phyloP scores from a whole-genome alignment of 306 rosid species.

The Begonia masoniana region DNA sequence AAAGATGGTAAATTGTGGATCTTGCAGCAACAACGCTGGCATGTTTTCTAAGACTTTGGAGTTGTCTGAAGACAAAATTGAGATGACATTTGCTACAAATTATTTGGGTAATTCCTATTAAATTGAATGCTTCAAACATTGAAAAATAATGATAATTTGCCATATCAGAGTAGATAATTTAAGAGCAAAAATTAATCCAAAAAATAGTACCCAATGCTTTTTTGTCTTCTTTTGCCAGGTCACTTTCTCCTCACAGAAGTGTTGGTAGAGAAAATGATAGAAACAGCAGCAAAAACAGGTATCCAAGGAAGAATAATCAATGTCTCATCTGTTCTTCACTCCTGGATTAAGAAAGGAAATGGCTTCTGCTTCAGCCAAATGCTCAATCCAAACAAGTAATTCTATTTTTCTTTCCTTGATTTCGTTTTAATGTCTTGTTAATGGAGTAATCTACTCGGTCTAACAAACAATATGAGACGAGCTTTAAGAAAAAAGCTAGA shows the following conservation, averaged over 20 bases:
- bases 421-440: no score
- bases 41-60: conserved; percentile 64
- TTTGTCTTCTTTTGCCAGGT: conserved; percentile 29
- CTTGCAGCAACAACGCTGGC: conserved; percentile 87
- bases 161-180: no score
- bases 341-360: conserved; percentile 56
- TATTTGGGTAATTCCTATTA: conserved; percentile 53
- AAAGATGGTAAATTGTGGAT: not conserved
- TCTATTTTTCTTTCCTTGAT: not conserved
- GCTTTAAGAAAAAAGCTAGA: no score
- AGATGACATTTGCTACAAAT: conserved; percentile 93
- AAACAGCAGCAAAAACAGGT: conserved; percentile 64
- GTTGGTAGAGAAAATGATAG: conserved; percentile 72
- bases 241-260: conserved; percentile 66
- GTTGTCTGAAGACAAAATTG: conserved; percentile 81
- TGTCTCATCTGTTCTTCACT: conserved; percentile 68
- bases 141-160: no score
- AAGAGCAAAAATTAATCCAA: no score
- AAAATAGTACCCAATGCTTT: no score
- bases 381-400: conserved; percentile 62
- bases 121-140: no score
- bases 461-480: no score
- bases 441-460: no score
- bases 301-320: conserved; percentile 82
- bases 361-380: conserved; percentile 46